Conservation (phyloP, 164 flowering plant species). For the Nymphaea thermarum region DNA sequence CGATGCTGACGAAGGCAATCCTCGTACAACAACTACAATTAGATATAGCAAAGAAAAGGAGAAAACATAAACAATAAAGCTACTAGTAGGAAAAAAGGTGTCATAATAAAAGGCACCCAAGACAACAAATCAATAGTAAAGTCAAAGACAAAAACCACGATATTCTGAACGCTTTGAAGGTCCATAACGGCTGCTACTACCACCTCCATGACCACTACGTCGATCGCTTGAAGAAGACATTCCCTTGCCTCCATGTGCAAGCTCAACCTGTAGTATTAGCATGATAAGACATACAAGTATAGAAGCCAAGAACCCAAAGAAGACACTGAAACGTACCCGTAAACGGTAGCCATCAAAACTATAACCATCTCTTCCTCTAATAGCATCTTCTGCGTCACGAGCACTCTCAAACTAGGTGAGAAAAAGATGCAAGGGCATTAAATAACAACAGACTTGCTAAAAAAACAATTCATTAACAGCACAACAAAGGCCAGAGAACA, state of each 20-base stretch:
- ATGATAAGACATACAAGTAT: neutral
- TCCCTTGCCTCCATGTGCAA: constrained; percentile 99
- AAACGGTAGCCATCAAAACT: constrained; percentile 83
- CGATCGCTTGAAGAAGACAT: constrained; percentile 64
- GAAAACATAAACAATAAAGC: neutral
- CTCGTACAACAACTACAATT: constrained; percentile 67
- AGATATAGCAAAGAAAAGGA: neutral
- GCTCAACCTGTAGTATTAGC: constrained; percentile 68
- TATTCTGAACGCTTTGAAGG: constrained; percentile 74
- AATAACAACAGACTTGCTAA: neutral
- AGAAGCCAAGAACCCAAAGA: neutral
- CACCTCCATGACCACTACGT: constrained; percentile 51
- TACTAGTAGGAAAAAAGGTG: neutral
- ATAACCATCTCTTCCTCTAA: constrained; percentile 95
- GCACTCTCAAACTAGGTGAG: constrained; percentile 64
- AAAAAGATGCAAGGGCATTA: neutral
- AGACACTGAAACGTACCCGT: constrained; percentile 36
- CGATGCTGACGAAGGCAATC: constrained; percentile 95
- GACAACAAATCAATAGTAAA: neutral
- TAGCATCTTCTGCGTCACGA: constrained; percentile 98
- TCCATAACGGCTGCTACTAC: constrained; percentile 44
- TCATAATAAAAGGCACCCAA: neutral
- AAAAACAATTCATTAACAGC: neutral
- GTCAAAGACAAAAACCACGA: constrained; percentile 41
- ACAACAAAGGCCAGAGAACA: neutral